phyloP scores from a whole-genome alignment of 495 filamentous ascomycete genomes.

The Symbiotaphrina buchneri region DNA sequence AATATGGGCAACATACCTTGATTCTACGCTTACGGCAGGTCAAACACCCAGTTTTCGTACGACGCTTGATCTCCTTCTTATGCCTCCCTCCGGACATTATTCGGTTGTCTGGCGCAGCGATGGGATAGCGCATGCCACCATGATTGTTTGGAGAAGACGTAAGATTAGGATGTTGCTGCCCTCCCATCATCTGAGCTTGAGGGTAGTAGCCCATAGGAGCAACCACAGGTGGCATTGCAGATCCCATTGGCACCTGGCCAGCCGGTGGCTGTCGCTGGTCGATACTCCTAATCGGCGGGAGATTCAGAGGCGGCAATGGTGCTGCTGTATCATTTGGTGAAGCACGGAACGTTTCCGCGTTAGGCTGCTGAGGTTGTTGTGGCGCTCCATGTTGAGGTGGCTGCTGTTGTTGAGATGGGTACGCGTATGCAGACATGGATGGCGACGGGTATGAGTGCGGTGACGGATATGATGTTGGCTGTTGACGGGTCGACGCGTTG shows the following conservation, averaged over 20 bases:
- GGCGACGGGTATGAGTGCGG: slow-evolving; percentile 32
- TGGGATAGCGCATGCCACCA: slow-evolving; percentile 33
- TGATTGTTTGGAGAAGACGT: slow-evolving; percentile 15
- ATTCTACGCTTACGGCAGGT: slow-evolving; percentile 94
- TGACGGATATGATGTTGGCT: slow-evolving; percentile 27
- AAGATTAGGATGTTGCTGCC: slow-evolving; percentile 14
- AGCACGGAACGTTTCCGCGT: slow-evolving; percentile 22
- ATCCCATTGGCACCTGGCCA: slow-evolving; percentile 13
- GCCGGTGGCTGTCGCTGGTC: slow-evolving; percentile 19
- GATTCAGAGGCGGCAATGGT: slow-evolving; percentile 25
- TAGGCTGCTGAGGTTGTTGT: neutral
- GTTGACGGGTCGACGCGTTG: no score
- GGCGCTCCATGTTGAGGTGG: slow-evolving; percentile 6
- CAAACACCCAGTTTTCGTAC: slow-evolving; percentile 93
- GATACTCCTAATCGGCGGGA: slow-evolving; percentile 37
- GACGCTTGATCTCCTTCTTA: slow-evolving; percentile 97
- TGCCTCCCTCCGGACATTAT: slow-evolving; percentile 63
- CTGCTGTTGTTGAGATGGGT: slow-evolving; percentile 25
- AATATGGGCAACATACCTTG: slow-evolving; percentile 48
- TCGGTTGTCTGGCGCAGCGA: slow-evolving; percentile 35
- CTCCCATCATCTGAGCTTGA: slow-evolving; percentile 13
- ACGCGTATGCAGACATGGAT: slow-evolving; percentile 29
- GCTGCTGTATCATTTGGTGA: slow-evolving; percentile 25
- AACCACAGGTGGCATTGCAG: slow-evolving; percentile 12
- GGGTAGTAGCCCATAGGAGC: slow-evolving; percentile 17